Base-by-base conservation (phyloP, 1,139 yeast species). In the Scheffersomyces illinoinensis region DNA sequence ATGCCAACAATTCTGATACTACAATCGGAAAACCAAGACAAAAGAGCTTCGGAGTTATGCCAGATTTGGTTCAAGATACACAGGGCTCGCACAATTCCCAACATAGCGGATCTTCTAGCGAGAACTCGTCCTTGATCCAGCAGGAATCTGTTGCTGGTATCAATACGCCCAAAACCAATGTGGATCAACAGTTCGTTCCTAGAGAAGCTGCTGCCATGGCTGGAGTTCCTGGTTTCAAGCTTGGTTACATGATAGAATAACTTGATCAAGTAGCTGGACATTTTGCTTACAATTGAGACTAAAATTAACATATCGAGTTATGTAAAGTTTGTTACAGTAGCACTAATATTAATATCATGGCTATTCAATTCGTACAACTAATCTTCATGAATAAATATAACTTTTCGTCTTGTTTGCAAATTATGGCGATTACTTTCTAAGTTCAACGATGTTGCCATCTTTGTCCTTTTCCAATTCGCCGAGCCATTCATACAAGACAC, bases 401-500 rank as follows among this genome's bases (percentile, higher is more conserved):
- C 20, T 18, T 49, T 21, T 49, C 23, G 19, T n/a, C 10, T 55
- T 51, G 55, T 47, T 54, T 61, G 23, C 56, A 24, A 5, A 24
- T 24, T 33, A 33, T 33, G 14, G 17, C 17, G 4, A 33, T 33
- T 14, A 33, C 17, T 33, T 50, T 50, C 54, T 55, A 26, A 53
- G 55, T 43, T 66, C 68, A 19, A 64, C 61, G 51, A 66, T 56
- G 43, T 62, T 56, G 43, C 68, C 68, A 17, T 64, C 59, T 7
- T 51, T 57, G 26, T 62, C 62, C 53, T 64, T 57, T 53, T 62
- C 61, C 49, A 62, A 66, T 54, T 75, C 74, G 2, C 80, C 84
- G 55, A 80, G 71, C 82, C 83, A 80, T 64, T 80, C 81, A 61
- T 71, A 80, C 61, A 80, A 75, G 2, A 80, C 84, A n/a, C 77